These are phyloP conservation scores for Millerozyma miso DNA, from an alignment of 805 yeast species.

Conservation along the genomic window DNA sequence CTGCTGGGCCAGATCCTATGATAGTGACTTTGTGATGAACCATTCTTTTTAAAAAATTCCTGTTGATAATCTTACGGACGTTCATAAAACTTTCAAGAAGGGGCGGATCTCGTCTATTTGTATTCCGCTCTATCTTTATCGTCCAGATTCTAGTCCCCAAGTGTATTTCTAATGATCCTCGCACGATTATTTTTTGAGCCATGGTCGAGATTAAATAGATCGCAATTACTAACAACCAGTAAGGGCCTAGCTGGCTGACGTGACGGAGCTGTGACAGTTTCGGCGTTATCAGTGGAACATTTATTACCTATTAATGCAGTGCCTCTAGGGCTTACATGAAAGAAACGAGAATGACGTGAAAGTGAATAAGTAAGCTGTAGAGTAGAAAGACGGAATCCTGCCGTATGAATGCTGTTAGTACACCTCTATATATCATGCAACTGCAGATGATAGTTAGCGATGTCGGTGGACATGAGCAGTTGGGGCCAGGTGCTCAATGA, in stretches of 20 bases:
- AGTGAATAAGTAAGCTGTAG: too few relatives aligned
- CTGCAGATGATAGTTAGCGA: not conserved
- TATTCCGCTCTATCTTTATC: not conserved
- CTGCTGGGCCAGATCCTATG: conserved; percentile 98
- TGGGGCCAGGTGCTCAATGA: conserved; percentile 1
- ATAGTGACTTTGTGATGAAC: conserved; percentile 81
- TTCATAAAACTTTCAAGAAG: conserved; percentile 7
- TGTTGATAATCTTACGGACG: not conserved
- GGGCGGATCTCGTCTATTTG: conserved; percentile 5
- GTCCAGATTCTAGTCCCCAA: conserved; percentile 1
- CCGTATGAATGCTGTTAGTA: not conserved
- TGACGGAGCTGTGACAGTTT: too few relatives aligned
- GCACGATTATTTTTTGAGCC: not conserved
- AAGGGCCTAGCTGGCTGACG: too few relatives aligned
- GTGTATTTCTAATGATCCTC: conserved; percentile 2
- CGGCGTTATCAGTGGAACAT: too few relatives aligned
- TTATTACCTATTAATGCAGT: too few relatives aligned
- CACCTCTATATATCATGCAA: too few relatives aligned
- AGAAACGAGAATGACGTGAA: too few relatives aligned
- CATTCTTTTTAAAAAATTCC: conserved; percentile 43
- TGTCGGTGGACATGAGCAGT: too few relatives aligned
- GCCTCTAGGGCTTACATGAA: too few relatives aligned
- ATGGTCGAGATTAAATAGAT: not conserved
- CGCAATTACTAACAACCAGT: not conserved
- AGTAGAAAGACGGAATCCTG: not conserved